A percentile compares a stretch with the other conserved stretches of the same genome.
phyloP scores from a whole-genome alignment of 345 rosid genomes.

The Lepidium sativum region DNA sequence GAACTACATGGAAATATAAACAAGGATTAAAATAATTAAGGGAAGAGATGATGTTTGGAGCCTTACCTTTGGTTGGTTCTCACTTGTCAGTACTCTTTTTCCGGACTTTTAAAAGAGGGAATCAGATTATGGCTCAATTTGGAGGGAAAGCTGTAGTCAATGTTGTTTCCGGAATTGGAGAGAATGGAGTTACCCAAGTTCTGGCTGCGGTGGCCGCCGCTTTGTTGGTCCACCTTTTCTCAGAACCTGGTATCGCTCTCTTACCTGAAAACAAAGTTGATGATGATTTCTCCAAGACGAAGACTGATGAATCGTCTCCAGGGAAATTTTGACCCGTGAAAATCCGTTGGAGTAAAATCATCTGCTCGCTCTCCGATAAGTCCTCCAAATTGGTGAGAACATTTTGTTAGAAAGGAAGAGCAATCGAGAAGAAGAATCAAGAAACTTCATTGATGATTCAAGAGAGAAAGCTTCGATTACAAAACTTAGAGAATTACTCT shows the following conservation, averaged over 20 bases:
- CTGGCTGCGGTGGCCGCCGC: conserved; percentile 77
- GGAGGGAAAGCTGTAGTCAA: conserved; percentile 66
- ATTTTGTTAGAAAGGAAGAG: too few species aligned
- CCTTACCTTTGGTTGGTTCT: background rate
- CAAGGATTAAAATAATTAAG: conserved; percentile 7
- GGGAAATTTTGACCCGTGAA: conserved; percentile 63
- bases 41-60: conserved; percentile 21
- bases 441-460: too few species aligned
- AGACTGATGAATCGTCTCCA: conserved; percentile 35
- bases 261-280: conserved; percentile 40
- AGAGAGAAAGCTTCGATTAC: too few species aligned
- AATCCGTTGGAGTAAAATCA: conserved; percentile 75
- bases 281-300: conserved; percentile 21
- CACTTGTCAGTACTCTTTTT: background rate
- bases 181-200: conserved; percentile 57
- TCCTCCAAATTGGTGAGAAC: conserved; percentile 59
- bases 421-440: too few species aligned
- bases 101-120: conserved; percentile 18
- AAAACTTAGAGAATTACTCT: too few species aligned
- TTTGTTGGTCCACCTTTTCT: conserved; percentile 60
- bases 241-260: conserved; percentile 71
- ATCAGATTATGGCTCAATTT: conserved; percentile 39
- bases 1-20: conserved; percentile 2
- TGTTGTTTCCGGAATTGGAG: conserved; percentile 49
- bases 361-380: conserved; percentile 78